These are phyloP conservation scores for Chenopodium suecicum DNA, from an alignment of 148 eudicot genomes.

Conservation along the genomic window DNA sequence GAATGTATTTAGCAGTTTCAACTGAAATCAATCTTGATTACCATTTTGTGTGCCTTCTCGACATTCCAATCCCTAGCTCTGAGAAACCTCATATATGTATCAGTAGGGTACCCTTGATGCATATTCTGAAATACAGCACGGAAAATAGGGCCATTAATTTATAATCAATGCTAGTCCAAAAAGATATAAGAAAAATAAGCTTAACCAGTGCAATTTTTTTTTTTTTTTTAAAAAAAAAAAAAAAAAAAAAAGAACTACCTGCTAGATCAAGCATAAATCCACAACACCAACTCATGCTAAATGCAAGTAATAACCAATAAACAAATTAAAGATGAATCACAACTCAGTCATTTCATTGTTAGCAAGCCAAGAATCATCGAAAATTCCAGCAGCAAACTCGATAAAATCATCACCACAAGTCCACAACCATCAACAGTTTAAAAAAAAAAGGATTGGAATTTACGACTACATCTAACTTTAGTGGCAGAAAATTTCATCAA, in stretches of 20 bases:
- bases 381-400: too few species aligned
- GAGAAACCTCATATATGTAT: conserved; percentile 59
- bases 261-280: background rate
- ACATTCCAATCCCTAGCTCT: conserved; percentile 90
- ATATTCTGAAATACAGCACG: conserved; percentile 50
- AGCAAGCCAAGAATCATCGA: conserved; percentile 7
- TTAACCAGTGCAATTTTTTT: background rate
- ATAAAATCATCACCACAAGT: background rate
- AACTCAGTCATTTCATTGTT: background rate
- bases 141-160: conserved; percentile 13
- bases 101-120: conserved; percentile 71
- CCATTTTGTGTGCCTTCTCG: conserved; percentile 80
- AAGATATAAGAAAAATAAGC: background rate
- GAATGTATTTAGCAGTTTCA: background rate
- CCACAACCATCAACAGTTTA: background rate
- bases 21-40: conserved; percentile 22
- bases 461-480: background rate
- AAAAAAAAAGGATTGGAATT: background rate
- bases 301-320: background rate
- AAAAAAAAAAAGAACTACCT: background rate
- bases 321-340: background rate
- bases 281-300: background rate
- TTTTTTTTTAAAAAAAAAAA: too few species aligned
- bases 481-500: background rate
- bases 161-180: background rate